Conservation (phyloP, 2,329 filamentous ascomycete genomes). For the Fusarium verrucosum region DNA sequence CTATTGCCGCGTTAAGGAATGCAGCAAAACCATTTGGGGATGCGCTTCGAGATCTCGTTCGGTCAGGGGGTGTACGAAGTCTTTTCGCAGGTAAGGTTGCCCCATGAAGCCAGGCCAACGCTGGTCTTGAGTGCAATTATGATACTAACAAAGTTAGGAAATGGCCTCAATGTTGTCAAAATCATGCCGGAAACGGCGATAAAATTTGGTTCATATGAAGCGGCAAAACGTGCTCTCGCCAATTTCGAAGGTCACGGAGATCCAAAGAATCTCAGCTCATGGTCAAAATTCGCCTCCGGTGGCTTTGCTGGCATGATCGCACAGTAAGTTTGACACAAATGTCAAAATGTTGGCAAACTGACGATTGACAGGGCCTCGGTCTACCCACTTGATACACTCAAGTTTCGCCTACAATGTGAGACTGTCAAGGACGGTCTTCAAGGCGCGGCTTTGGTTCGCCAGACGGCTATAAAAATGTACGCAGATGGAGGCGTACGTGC, state of each 20-base stretch:
- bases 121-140: not conserved
- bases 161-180: conserved; percentile 95
- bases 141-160: conserved; percentile 66
- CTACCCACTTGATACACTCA: conserved; percentile 90
- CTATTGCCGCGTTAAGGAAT: conserved; percentile 70
- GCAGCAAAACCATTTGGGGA: conserved; percentile 74
- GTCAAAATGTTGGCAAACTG: not conserved
- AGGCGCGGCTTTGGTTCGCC: conserved; percentile 82
- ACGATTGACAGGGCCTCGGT: conserved; percentile 74
- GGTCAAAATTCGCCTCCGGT: conserved; percentile 90
- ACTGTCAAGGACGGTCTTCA: conserved; percentile 85
- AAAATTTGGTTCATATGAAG: conserved; percentile 98
- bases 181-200: conserved; percentile 99
- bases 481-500: conserved; percentile 75
- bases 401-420: conserved; percentile 89
- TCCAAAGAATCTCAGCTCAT: conserved; percentile 78
- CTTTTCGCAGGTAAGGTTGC: conserved; percentile 83
- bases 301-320: conserved; percentile 93
- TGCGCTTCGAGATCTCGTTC: conserved; percentile 82
- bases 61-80: conserved; percentile 84
- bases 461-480: conserved; percentile 89
- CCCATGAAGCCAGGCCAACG: not conserved
- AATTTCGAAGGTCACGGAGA: conserved; percentile 89
- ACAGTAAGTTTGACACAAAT: conserved; percentile 67
- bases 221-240: conserved; percentile 86